Evolutionary conservation across 306 rosid genomes (phyloP).

Genomic region (Cucurbita ficifolia): DNA sequence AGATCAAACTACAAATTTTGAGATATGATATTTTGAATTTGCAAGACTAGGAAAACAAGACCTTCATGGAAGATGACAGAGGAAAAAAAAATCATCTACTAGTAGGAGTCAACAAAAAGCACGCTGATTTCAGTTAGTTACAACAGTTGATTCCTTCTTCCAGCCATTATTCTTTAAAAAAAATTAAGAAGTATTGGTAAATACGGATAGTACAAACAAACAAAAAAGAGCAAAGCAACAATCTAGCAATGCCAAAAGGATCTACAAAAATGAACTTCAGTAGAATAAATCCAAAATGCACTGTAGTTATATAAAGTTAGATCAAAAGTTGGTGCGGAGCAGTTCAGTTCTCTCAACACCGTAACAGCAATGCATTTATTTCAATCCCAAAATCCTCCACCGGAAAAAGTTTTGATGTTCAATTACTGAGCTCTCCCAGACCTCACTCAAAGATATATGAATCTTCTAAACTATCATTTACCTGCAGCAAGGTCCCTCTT

Average conservation of each 20-base stretch:
- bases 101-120: neutral
- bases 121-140: neutral
- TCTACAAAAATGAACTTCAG: neutral
- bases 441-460: neutral
- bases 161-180: neutral
- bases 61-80: too few species aligned
- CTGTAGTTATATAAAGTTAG: neutral
- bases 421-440: neutral
- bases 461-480: conserved; percentile 9
- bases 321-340: neutral
- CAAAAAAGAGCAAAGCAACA: neutral
- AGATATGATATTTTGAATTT: too few species aligned
- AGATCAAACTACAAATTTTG: too few species aligned
- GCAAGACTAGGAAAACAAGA: neutral
- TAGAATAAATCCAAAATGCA: neutral
- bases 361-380: neutral
- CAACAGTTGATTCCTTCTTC: neutral
- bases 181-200: neutral
- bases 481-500: conserved; percentile 76
- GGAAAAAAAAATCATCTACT: neutral
- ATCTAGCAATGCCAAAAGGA: neutral
- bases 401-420: neutral
- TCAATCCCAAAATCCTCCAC: neutral
- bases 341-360: neutral
- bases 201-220: neutral